Evolutionary conservation across 495 filamentous ascomycete species (phyloP).

Genomic region (Aspergillus conjunctus): DNA sequence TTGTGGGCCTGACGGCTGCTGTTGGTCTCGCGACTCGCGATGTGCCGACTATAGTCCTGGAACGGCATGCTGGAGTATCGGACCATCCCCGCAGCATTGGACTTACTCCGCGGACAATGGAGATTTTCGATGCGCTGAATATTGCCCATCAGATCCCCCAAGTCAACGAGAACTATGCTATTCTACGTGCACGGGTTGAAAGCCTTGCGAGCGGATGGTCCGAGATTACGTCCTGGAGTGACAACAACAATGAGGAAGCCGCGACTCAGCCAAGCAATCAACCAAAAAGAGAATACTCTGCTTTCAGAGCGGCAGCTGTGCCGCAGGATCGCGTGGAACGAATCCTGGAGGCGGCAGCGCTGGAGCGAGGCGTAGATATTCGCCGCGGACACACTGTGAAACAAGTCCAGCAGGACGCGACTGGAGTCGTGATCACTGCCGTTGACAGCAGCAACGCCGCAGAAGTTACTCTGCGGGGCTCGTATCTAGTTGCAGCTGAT

Average conservation of each 20-base stretch:
- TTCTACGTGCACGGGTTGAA: constrained; percentile 32
- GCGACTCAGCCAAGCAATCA: not conserved
- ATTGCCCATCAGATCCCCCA: constrained; percentile 32
- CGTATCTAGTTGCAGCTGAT: constrained; percentile 40
- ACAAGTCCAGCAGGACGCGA: constrained; percentile 24
- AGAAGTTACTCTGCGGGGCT: constrained; percentile 1
- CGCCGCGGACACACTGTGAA: constrained; percentile 24
- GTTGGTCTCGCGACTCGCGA: constrained; percentile 28
- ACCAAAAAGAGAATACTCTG: constrained; percentile 25
- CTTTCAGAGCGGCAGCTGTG: constrained; percentile 25
- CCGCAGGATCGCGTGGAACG: constrained; percentile 38
- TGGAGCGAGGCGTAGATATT: constrained; percentile 35
- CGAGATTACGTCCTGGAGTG: constrained; percentile 31
- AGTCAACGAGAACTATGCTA: constrained; percentile 27
- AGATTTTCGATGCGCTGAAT: constrained; percentile 33
- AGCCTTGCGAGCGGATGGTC: constrained; percentile 33
- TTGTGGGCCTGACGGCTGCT: constrained; percentile 38
- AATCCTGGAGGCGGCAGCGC: constrained; percentile 29
- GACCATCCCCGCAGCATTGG: constrained; percentile 38
- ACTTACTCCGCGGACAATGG: constrained; percentile 39
- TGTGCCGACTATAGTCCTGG: constrained; percentile 35
- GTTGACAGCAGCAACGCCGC: not conserved
- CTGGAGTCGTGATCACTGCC: constrained; percentile 24
- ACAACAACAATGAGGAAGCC: constrained; percentile 20
- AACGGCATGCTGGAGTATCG: constrained; percentile 32